Evolutionary conservation across 2,329 filamentous ascomycete genomes (phyloP).

Genomic region (Fusarium mexicanum): DNA sequence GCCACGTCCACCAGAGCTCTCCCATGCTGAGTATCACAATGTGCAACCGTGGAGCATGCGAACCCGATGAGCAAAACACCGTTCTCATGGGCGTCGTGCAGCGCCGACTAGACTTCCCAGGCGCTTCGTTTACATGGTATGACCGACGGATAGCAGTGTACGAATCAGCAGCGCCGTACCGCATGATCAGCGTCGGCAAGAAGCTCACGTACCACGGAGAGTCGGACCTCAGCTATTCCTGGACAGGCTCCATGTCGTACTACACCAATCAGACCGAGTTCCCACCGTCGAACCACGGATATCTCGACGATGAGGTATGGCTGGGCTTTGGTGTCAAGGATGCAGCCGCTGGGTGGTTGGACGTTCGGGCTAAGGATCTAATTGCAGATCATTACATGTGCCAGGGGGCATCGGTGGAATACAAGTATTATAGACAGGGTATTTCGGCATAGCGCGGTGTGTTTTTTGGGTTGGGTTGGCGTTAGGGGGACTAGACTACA

Average conservation of each 20-base stretch:
- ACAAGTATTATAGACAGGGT: constrained; percentile 29
- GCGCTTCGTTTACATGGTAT: constrained; percentile 24
- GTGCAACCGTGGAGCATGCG: constrained; percentile 30
- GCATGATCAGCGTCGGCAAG: constrained; percentile 38
- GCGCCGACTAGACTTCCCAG: constrained; percentile 24
- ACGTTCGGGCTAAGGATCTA: constrained; percentile 31
- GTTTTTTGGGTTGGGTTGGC: neutral
- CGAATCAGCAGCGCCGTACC: constrained; percentile 25
- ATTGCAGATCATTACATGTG: constrained; percentile 35
- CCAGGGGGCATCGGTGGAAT: constrained; percentile 18
- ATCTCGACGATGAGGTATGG: constrained; percentile 36
- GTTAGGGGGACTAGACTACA: constrained; percentile 3
- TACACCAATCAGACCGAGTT: constrained; percentile 21
- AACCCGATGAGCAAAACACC: constrained; percentile 28
- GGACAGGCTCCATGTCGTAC: constrained; percentile 37
- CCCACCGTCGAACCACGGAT: constrained; percentile 28
- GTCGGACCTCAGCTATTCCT: constrained; percentile 21
- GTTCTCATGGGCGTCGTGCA: constrained; percentile 36
- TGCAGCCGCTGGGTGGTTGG: constrained; percentile 34
- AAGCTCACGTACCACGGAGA: constrained; percentile 39
- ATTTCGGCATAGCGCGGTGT: constrained; percentile 7
- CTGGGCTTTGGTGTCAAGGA: constrained; percentile 37
- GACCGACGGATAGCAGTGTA: constrained; percentile 35
- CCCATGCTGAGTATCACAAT: constrained; percentile 36
- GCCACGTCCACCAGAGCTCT: constrained; percentile 34